A percentile compares a stretch with the other conserved stretches of the same genome.
phyloP scores from a whole-genome alignment of 2,329 filamentous ascomycete species.

The Neofusicoccum sp. region DNA sequence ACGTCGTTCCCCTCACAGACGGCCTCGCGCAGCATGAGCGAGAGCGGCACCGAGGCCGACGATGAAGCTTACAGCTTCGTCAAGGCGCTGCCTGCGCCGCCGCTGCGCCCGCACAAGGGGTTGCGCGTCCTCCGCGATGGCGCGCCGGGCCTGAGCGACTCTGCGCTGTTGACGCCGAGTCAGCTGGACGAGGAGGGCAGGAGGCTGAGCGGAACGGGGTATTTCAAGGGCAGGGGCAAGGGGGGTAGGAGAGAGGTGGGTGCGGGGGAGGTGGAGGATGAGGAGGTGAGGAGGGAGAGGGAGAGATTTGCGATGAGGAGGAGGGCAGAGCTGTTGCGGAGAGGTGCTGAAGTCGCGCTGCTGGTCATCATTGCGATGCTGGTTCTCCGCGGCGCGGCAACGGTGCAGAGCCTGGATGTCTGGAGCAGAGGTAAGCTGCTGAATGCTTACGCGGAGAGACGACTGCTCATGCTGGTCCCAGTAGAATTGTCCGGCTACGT shows the following conservation, averaged over 20 bases:
- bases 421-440: slow-evolving; percentile 45
- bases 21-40: slow-evolving; percentile 54
- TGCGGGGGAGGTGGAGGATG: slow-evolving; percentile 30
- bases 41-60: slow-evolving; percentile 93
- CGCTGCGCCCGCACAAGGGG: slow-evolving; percentile 73
- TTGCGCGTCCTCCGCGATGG: slow-evolving; percentile 57
- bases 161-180: slow-evolving; percentile 49
- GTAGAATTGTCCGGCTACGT: slow-evolving; percentile 46
- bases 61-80: slow-evolving; percentile 80
- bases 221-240: slow-evolving; percentile 31
- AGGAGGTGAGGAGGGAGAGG: slow-evolving; percentile 46
- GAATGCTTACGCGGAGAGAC: slow-evolving; percentile 8
- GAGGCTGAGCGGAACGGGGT: slow-evolving; percentile 30
- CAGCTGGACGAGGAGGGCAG: slow-evolving; percentile 52
- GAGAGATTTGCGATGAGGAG: slow-evolving; percentile 81
- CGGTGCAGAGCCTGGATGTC: slow-evolving; percentile 31
- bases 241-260: slow-evolving; percentile 24
- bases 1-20: slow-evolving; percentile 11
- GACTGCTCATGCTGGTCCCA: slow-evolving; percentile 29
- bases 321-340: slow-evolving; percentile 83
- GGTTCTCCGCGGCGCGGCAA: slow-evolving; percentile 43
- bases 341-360: slow-evolving; percentile 58
- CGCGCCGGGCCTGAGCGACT: slow-evolving; percentile 25
- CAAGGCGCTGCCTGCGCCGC: slow-evolving; percentile 81
- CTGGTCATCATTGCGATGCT: slow-evolving; percentile 55